phyloP scores from a whole-genome alignment of 2,329 filamentous ascomycete species.

The Fusarium sp. region DNA sequence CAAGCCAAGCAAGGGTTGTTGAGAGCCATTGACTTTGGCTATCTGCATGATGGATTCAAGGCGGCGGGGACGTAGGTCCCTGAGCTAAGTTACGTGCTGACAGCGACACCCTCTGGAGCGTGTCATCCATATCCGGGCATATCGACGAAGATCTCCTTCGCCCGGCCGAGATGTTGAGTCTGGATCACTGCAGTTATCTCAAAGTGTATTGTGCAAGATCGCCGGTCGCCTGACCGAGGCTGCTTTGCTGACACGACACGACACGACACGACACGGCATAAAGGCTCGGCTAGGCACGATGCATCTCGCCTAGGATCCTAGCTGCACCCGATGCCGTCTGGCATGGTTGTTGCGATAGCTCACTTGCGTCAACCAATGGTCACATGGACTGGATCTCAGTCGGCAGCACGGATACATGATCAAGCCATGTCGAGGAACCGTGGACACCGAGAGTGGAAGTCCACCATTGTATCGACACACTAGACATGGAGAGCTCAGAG shows the following conservation, averaged over 20 bases:
- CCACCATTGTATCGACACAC: background rate
- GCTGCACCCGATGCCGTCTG: background rate
- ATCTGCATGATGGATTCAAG: background rate
- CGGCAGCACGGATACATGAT: background rate
- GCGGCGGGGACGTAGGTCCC: slow-evolving; percentile 12
- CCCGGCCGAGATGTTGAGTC: background rate
- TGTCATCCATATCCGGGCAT: slow-evolving; percentile 9
- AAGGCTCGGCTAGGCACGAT: slow-evolving; percentile 1
- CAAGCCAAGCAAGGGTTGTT: background rate
- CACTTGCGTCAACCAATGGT: background rate
- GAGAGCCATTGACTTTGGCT: slow-evolving; percentile 3
- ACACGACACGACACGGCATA: slow-evolving; percentile 12
- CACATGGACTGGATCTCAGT: background rate
- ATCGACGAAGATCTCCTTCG: background rate
- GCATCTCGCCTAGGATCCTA: background rate
- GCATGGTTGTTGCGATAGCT: background rate
- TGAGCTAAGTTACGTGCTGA: slow-evolving; percentile 9
- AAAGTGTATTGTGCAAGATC: slow-evolving; percentile 17
- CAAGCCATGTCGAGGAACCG: background rate
- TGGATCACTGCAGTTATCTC: slow-evolving; percentile 6
- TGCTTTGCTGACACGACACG: slow-evolving; percentile 15
- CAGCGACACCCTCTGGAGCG: slow-evolving; percentile 17
- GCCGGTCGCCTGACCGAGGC: slow-evolving; percentile 25
- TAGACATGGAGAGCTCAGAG: background rate
- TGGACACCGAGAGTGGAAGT: background rate